Conservation (phyloP, 2,329 filamentous ascomycete genomes). For the Mycosphaerella sp. region DNA sequence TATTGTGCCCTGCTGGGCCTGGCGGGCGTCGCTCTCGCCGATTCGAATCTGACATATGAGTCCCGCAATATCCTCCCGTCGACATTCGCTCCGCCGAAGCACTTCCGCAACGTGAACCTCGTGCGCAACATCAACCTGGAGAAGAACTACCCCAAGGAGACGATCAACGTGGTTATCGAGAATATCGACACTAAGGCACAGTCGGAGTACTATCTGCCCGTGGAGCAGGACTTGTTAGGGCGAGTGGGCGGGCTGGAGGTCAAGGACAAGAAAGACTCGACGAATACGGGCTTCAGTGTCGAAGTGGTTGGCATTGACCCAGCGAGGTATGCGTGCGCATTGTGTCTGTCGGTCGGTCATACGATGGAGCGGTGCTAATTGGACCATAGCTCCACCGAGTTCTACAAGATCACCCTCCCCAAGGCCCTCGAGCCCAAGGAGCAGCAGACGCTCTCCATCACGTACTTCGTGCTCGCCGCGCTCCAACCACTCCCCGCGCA, state of each 20-base stretch:
- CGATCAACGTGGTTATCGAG: conserved; percentile 88
- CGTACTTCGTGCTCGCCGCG: conserved; percentile 73
- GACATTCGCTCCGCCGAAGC: conserved; percentile 74
- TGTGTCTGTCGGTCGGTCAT: no score
- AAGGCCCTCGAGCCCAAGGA: conserved; percentile 66
- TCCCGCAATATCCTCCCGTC: conserved; percentile 45
- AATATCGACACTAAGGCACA: conserved; percentile 76
- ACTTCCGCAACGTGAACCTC: conserved; percentile 90
- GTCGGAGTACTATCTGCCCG: conserved; percentile 85
- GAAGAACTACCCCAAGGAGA: conserved; percentile 85
- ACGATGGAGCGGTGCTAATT: conserved; percentile 3
- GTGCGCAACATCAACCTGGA: conserved; percentile 87
- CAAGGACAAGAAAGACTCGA: conserved; percentile 78
- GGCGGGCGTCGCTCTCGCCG: conserved; percentile 51
- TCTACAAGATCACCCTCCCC: conserved; percentile 77
- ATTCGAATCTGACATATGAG: conserved; percentile 53
- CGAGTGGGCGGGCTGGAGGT: conserved; percentile 83
- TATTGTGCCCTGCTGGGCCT: conserved; percentile 37
- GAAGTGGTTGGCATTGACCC: conserved; percentile 57
- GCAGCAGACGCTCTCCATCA: conserved; percentile 82
- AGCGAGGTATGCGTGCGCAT: conserved; percentile 42
- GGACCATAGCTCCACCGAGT: conserved; percentile 49
- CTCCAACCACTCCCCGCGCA: conserved; percentile 71
- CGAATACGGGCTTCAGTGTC: conserved; percentile 59
- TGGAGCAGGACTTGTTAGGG: conserved; percentile 67